These are phyloP conservation scores for Mycena polygramma DNA, from an alignment of 768 basidiomycete genomes.

Conservation along the genomic window DNA sequence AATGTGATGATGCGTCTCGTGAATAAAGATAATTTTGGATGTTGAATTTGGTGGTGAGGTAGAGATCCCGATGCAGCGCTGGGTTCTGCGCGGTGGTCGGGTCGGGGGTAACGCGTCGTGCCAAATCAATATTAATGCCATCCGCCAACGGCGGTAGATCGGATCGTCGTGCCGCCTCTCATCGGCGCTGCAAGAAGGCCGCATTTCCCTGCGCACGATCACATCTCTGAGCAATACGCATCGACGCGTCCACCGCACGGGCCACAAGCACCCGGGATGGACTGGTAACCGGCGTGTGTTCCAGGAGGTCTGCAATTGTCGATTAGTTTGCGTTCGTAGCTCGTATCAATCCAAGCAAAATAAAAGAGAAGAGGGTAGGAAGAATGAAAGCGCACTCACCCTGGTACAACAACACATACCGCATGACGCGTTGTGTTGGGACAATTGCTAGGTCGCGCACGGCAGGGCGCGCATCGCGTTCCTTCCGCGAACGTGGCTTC, in stretches of 20 bases:
- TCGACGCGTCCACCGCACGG: slow-evolving; percentile 68
- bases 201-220: slow-evolving; percentile 71
- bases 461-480: slow-evolving; percentile 36
- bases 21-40: slow-evolving; percentile 32
- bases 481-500: slow-evolving; percentile 7
- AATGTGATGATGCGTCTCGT: slow-evolving; percentile 24
- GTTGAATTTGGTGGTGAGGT: too few species aligned
- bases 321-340: background rate
- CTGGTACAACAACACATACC: slow-evolving; percentile 74
- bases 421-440: slow-evolving; percentile 75
- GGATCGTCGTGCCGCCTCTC: background rate
- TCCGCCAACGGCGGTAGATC: background rate
- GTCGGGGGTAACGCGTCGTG: background rate
- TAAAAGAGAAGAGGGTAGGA: background rate
- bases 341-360: background rate
- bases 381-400: slow-evolving; percentile 53
- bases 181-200: slow-evolving; percentile 43
- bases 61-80: background rate
- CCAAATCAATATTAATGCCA: background rate
- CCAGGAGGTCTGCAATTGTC: slow-evolving; percentile 61
- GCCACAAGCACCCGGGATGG: slow-evolving; percentile 68
- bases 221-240: slow-evolving; percentile 71
- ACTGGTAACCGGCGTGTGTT: slow-evolving; percentile 65
- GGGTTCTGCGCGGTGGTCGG: background rate
- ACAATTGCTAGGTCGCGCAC: slow-evolving; percentile 77